Evolutionary conservation across 1,284 basidiomycete species (phyloP).

Genomic region (Neolentinus lepideus): DNA sequence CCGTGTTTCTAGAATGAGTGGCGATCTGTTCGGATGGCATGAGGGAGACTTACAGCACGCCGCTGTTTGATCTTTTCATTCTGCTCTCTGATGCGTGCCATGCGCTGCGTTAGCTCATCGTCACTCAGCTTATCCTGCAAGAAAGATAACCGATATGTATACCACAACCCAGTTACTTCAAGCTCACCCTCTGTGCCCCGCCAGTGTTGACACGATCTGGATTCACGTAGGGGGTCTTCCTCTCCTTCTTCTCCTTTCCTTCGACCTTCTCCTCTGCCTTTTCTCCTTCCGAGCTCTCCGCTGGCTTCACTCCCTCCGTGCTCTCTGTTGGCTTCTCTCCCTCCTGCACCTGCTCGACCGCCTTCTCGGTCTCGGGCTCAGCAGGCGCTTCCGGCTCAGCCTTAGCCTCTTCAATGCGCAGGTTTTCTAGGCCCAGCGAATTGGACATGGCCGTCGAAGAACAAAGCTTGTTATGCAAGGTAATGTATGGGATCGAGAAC

Average conservation of each 20-base stretch:
- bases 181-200: slow-evolving; percentile 54
- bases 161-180: too few species aligned
- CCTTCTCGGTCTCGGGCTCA: not conserved
- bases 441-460: not conserved
- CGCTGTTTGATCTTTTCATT: slow-evolving; percentile 80
- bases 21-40: slow-evolving; percentile 5
- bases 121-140: slow-evolving; percentile 68
- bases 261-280: slow-evolving; percentile 24
- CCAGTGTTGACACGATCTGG: slow-evolving; percentile 74
- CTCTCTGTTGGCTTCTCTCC: not conserved
- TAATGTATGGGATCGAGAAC: not conserved
- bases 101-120: slow-evolving; percentile 64
- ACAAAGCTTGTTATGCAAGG: not conserved
- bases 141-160: too few species aligned
- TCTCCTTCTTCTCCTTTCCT: slow-evolving; percentile 16
- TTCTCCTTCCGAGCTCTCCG: not conserved
- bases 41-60: slow-evolving; percentile 39
- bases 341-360: not conserved
- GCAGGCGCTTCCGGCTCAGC: too few species aligned
- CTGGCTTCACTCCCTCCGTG: not conserved
- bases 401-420: not conserved
- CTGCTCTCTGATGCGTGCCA: slow-evolving; percentile 67
- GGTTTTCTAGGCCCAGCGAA: not conserved
- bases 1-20: slow-evolving; percentile 5
- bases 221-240: slow-evolving; percentile 58